Evolutionary conservation across 805 yeast species (phyloP), one percentile per base, ranked within the genome.

Genomic region (Kuraishia hungarica): DNA sequence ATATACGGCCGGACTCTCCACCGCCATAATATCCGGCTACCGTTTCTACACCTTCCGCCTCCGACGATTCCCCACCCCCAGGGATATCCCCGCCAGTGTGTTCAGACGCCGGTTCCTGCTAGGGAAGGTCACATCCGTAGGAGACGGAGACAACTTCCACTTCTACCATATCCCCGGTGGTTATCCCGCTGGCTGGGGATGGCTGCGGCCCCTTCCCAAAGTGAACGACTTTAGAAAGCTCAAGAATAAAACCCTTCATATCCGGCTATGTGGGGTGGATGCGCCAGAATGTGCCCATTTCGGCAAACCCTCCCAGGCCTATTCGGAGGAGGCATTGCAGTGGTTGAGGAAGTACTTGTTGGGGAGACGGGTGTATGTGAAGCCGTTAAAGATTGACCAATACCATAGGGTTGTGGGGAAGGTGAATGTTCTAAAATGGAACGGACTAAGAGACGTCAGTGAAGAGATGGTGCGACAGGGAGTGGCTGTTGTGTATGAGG

Each of bases 261-360:
- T 94, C 3, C 76, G 99, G 51, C 72, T 94, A 21, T 87, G 94
- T 69, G 99, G 97, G 0, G 86, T 93, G 17, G 99, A 94, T 75
- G 99, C 99, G 0, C 99, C 99, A 1, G 99, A 94, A 65, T 74
- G 96, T 49, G 81, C 96, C 1, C 97, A 94, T 72, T 94, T 89
- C 69, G 99, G 99, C 0, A 87, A 87, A 57, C 91, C 96, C 0
- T 87, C 96, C 0, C 99, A 94, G 66, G 93, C 94, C 0, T 87
- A 70, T 65, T 82, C 94, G 39, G 89, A 84, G 48, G 97, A 94
- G 61, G 94, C 97, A 0, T 68, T 92, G 55, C 64, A 63, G 4
- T 94, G 97, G 97, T 72, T 94, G 39, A 74, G 86, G 43, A 61
- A 70, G 15, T 87, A 81, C 63, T 64, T 93, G 1, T 63, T 86